Evolutionary conservation across 805 yeast genomes (phyloP), one percentile per base, ranked within the genome.

Genomic region (Metschnikowia bowlesiae): DNA sequence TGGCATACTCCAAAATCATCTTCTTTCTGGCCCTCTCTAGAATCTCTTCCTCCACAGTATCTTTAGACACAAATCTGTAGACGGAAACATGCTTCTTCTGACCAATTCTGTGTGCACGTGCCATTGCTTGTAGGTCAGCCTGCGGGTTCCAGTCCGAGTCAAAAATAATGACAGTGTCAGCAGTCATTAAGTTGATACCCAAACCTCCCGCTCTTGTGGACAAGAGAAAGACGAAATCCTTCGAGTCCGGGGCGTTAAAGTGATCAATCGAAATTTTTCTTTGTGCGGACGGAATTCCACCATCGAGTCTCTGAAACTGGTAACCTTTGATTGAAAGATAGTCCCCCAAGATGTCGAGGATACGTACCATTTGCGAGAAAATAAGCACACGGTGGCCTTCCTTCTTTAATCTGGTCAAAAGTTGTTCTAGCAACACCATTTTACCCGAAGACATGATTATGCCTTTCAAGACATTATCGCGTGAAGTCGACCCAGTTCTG

Each of bases 111-210:
- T 94, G 99, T 2, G 99, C 99, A 70, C 99, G 83, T 0, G 99
- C 99, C 99, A 94, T 94, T 1, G 99, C 99, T 70, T 94, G 99
- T 62, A 94, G 75, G 77, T 94, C 99, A 0, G 99, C 99, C 68
- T 94, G 99, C 0, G 99, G 99, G 65, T 94, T 94, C 99, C 99
- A 94, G 72, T 94, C 99, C 4, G 96, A 89, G 69, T 94, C 99
- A 70, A 94, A 94, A 38, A 94, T 92, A 59, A 94, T 89, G 30
- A 94, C 99, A 7, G 99, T 94, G 64, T 94, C 99, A 3, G 99
- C 99, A 6, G 99, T 94, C 99, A 94, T 94, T 65, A 94, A 76
- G 67, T 94, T 94, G 65, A 94, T 94, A 70, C 99, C 99, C 53
- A 94, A 76, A 48, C 99, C 99, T 74, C 99, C 99, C 11, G 99